Evolutionary conservation across 2,329 filamentous ascomycete genomes (phyloP).

Genomic region (Phoma sp.): DNA sequence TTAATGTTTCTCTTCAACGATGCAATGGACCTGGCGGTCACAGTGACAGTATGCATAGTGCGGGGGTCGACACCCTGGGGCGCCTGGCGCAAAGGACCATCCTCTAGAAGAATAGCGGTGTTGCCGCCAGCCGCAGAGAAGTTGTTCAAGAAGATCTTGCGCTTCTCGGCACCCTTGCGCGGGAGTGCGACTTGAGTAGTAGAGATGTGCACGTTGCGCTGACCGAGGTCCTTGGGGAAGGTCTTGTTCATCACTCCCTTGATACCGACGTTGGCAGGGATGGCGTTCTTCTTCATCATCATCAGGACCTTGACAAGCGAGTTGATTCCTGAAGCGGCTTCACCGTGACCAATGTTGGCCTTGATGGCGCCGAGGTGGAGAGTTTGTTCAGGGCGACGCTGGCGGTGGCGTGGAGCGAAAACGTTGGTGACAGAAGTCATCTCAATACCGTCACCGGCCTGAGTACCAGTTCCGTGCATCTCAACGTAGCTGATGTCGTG

Average conservation of each 20-base stretch:
- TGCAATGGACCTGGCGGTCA: slow-evolving; percentile 59
- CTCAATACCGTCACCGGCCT: slow-evolving; percentile 82
- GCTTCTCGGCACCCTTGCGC: slow-evolving; percentile 56
- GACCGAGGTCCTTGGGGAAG: slow-evolving; percentile 59
- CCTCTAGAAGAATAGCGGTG: slow-evolving; percentile 60
- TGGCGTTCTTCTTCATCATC: slow-evolving; percentile 62
- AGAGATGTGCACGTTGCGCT: slow-evolving; percentile 62
- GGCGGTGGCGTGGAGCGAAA: slow-evolving; percentile 62
- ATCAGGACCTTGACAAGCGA: slow-evolving; percentile 60
- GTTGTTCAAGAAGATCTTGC: slow-evolving; percentile 60
- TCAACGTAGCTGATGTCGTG: slow-evolving; percentile 83
- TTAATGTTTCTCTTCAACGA: slow-evolving; percentile 60
- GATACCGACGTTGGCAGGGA: slow-evolving; percentile 62
- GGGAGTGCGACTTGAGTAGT: slow-evolving; percentile 54
- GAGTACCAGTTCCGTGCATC: slow-evolving; percentile 89
- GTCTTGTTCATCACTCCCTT: slow-evolving; percentile 63
- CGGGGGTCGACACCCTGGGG: slow-evolving; percentile 54
- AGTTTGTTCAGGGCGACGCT: slow-evolving; percentile 57
- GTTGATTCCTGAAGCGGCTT: slow-evolving; percentile 62
- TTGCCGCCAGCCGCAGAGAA: slow-evolving; percentile 62
- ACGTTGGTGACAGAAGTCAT: slow-evolving; percentile 76
- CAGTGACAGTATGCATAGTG: slow-evolving; percentile 55
- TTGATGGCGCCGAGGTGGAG: slow-evolving; percentile 63
- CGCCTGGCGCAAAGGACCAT: slow-evolving; percentile 53
- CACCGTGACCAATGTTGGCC: slow-evolving; percentile 62